Evolutionary conservation across 345 rosid genomes (phyloP), one percentile per base, ranked within the genome.

Genomic region (Cardiospermum halicacabum): DNA sequence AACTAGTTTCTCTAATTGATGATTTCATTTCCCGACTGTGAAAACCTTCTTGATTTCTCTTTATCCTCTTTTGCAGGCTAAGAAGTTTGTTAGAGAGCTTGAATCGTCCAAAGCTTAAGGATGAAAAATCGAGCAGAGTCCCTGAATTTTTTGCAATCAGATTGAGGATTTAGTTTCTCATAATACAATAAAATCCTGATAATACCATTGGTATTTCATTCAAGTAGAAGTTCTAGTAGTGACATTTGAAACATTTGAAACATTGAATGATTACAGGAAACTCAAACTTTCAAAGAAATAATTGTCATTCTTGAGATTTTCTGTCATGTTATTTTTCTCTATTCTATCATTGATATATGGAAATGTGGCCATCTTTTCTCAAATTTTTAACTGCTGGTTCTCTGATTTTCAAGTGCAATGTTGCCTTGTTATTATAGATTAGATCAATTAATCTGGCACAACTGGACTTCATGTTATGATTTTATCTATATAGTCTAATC

Each of bases 71-170:
- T n/a, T 65, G 54, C 85, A 88, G 95, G 95, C 87, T 0, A 85
- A 88, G 71, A 85, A 81, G 36, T 70, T 80, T 68, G 85, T 83
- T 50, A 77, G 55, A 56, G 72, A 64, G 27, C 56, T 81, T 19
- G 84, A 88, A 74, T 83, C 91, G 28, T 64, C 95, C 8, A 57
- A 77, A 83, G 60, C 49, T 34, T 67, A 36, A 43, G 7, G 26
- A 26, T 48, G 66, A 47, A 47, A 11, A 43, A 11, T 37, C 3
- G 13, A 13, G 43, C 34, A 1, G 21, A 22, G 48, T 53, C 28
- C 63, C 62, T 58, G 67, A 60, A 61, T 31, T 53, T n/a, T n/a
- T 59, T 51, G 22, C 40, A 11, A 7, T 25, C 56, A 49, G 70
- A 75, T 47, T 65, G 51, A 22, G 60, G 15, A 32, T 50, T 57